Percentiles rank a stretch among this genome's conserved stretches.
Evolutionary conservation across 352 stramenopile species (phyloP).

Genomic region (Phytopythium delawarense): DNA sequence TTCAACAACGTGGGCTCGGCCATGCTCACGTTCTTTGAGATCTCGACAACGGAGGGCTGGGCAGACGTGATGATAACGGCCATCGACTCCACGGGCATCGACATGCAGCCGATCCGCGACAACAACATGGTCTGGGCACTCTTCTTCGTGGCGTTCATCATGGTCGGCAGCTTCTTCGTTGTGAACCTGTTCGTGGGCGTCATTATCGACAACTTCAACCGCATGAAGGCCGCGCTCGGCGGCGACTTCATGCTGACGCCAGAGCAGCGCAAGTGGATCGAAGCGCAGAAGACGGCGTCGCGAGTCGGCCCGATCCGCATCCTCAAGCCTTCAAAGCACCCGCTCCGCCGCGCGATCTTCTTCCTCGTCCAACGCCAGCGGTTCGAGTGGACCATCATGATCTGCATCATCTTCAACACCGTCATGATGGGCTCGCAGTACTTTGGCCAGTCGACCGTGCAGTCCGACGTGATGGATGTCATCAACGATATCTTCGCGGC

Average conservation of each 20-base stretch:
- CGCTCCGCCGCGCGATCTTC: conserved; percentile 55
- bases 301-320: conserved; percentile 59
- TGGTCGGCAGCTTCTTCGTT: conserved; percentile 92
- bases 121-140: conserved; percentile 71
- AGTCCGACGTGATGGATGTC: conserved; percentile 46
- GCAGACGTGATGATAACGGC: conserved; percentile 89
- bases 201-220: conserved; percentile 94
- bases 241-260: conserved; percentile 82
- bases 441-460: conserved; percentile 71
- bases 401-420: conserved; percentile 89
- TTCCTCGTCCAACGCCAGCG: conserved; percentile 48
- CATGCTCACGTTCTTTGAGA: conserved; percentile 90
- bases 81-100: conserved; percentile 84
- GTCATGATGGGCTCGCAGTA: conserved; percentile 85
- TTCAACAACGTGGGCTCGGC: conserved; percentile 84
- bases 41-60: conserved; percentile 93
- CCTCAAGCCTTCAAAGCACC: conserved; percentile 44
- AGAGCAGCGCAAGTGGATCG: conserved; percentile 90
- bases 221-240: conserved; percentile 78
- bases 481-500: conserved; percentile 87
- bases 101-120: conserved; percentile 91
- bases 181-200: conserved; percentile 94
- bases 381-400: conserved; percentile 90
- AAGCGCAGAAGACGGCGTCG: conserved; percentile 65
- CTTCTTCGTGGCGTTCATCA: conserved; percentile 91